These are phyloP conservation scores for Rutstroemia sydowiana DNA, from an alignment of 2,329 filamentous ascomycete genomes.

Conservation along the genomic window DNA sequence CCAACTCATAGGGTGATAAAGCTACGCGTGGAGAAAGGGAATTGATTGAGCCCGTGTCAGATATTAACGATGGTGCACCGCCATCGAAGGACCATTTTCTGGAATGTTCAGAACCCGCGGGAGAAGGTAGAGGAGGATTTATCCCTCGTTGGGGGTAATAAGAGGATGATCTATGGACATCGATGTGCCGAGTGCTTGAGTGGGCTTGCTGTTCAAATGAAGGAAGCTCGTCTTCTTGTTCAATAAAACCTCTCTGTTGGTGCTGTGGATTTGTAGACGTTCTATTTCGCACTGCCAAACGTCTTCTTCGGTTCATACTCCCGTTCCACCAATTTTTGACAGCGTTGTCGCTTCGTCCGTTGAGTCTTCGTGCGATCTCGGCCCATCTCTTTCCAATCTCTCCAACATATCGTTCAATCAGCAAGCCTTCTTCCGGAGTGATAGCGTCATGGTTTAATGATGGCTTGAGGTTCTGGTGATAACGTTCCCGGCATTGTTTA, in stretches of 20 bases:
- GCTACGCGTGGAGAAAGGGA: constrained; percentile 46
- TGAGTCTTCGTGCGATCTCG: constrained; percentile 76
- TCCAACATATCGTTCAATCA: constrained; percentile 70
- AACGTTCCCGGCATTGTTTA: constrained; percentile 93
- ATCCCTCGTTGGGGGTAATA: constrained; percentile 31
- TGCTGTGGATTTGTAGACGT: constrained; percentile 21
- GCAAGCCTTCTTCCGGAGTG: constrained; percentile 57
- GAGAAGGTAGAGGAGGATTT: constrained; percentile 56
- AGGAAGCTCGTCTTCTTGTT: constrained; percentile 26
- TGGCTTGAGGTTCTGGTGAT: constrained; percentile 86
- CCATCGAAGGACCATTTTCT: constrained; percentile 47
- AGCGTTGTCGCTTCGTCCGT: constrained; percentile 85
- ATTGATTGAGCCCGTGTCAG: constrained; percentile 58
- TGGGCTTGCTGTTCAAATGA: constrained; percentile 25
- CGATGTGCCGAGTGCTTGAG: constrained; percentile 9
- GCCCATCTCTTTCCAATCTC: constrained; percentile 86
- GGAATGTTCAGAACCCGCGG: constrained; percentile 56
- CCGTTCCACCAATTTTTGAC: constrained; percentile 99
- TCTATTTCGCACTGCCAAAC: constrained; percentile 27
- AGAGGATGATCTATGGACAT: constrained; percentile 22
- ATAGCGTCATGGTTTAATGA: constrained; percentile 67
- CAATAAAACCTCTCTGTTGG: constrained; percentile 24
- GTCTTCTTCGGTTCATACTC: constrained; percentile 69
- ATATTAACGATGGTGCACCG: constrained; percentile 60
- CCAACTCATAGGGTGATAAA: constrained; percentile 27